Evolutionary conservation across 1,139 yeast genomes (phyloP).

Genomic region (Hansenula lynferdii): DNA sequence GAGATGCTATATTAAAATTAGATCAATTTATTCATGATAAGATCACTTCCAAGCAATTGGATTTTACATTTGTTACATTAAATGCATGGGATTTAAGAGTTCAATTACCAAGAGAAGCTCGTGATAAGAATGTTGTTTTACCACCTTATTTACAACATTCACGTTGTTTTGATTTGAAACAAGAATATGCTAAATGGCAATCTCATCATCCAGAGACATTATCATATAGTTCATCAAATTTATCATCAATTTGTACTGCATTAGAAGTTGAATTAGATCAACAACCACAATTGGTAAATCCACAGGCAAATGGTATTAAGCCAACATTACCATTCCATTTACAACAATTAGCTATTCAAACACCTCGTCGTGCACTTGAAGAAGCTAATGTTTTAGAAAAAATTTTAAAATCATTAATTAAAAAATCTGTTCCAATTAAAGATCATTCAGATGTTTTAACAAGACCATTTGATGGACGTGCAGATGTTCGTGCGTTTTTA

Average conservation of each 20-base stretch:
- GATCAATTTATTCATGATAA: constrained; percentile 45
- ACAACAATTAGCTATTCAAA: constrained; percentile 17
- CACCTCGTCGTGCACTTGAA: constrained; percentile 30
- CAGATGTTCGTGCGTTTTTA: constrained; percentile 65
- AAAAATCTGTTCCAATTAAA: constrained; percentile 49
- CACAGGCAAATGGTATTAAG: constrained; percentile 1
- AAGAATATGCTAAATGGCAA: constrained; percentile 73
- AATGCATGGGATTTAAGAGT: constrained; percentile 70
- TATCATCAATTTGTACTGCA: constrained; percentile 52
- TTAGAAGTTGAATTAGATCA: constrained; percentile 48
- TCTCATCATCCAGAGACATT: constrained; percentile 57
- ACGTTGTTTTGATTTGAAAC: constrained; percentile 67
- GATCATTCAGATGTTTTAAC: constrained; percentile 55
- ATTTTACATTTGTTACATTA: constrained; percentile 64
- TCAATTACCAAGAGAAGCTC: constrained; percentile 74
- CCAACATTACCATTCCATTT: constrained; percentile 16
- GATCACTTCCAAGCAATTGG: constrained; percentile 38
- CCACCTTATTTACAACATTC: constrained; percentile 79
- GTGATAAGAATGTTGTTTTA: constrained; percentile 66
- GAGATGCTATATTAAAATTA: constrained; percentile 53
- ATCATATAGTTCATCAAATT: constrained; percentile 43
- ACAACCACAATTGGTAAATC: no score
- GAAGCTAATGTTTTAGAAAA: constrained; percentile 37
- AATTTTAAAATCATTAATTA: constrained; percentile 46
- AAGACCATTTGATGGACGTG: constrained; percentile 68